Conservation (phyloP, 2,329 filamentous ascomycete genomes). For the Diaporthe citrichinensis region DNA sequence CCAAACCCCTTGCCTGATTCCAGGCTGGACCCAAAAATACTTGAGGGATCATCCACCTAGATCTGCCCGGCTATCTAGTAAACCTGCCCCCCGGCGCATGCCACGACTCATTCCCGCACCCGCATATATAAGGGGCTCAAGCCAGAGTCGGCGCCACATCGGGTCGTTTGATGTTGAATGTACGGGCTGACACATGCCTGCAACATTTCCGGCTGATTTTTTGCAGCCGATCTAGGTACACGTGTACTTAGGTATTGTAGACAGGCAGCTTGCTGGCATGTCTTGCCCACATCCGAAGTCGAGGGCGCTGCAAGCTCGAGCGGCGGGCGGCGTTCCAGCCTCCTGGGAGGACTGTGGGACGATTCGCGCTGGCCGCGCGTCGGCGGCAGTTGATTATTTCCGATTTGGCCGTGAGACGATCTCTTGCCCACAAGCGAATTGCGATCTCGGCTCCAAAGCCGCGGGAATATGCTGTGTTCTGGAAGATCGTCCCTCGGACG, state of each 20-base stretch:
- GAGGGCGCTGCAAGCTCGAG: not conserved
- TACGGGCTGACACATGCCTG: slow-evolving; percentile 24
- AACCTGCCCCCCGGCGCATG: not conserved
- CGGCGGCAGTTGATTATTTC: slow-evolving; percentile 17
- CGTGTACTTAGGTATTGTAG: not conserved
- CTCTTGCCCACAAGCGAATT: slow-evolving; percentile 15
- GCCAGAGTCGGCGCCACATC: slow-evolving; percentile 6
- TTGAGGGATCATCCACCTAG: slow-evolving; percentile 26
- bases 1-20: slow-evolving; percentile 9
- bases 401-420: not conserved
- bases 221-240: not conserved
- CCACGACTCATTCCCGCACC: slow-evolving; percentile 4
- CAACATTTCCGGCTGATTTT: slow-evolving; percentile 13
- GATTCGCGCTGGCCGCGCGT: slow-evolving; percentile 9
- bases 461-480: not conserved
- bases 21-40: slow-evolving; percentile 8
- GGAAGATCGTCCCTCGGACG: not conserved
- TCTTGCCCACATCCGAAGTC: not conserved
- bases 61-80: slow-evolving; percentile 21
- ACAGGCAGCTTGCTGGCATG: not conserved
- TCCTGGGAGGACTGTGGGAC: slow-evolving; percentile 11
- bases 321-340: not conserved
- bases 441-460: not conserved
- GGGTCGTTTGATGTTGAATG: slow-evolving; percentile 29
- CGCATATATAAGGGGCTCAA: slow-evolving; percentile 16